Evolutionary conservation across 2,329 filamentous ascomycete genomes (phyloP).

Genomic region (Aspergillus aculeatinus): DNA sequence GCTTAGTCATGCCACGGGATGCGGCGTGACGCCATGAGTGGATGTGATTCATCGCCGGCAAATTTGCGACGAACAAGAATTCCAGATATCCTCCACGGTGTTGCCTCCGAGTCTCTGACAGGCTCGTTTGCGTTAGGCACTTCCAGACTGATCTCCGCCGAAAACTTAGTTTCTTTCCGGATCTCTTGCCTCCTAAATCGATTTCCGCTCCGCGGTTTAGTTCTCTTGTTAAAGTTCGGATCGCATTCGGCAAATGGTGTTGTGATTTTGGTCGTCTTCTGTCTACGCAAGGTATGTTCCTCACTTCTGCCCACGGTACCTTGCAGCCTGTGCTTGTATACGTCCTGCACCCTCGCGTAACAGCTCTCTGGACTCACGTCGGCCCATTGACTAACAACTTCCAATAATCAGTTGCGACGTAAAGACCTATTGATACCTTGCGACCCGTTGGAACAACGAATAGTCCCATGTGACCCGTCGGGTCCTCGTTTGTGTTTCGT

Average conservation of each 20-base stretch:
- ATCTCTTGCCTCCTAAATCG: background rate
- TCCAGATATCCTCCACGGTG: slow-evolving; percentile 19
- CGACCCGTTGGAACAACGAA: slow-evolving; percentile 2
- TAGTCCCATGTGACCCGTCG: slow-evolving; percentile 2
- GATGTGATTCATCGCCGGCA: slow-evolving; percentile 12
- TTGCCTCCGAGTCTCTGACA: slow-evolving; percentile 17
- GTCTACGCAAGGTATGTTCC: background rate
- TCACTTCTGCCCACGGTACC: background rate
- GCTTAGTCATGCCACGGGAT: slow-evolving; percentile 19
- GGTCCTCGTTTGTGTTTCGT: background rate
- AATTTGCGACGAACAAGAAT: slow-evolving; percentile 8
- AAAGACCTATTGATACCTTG: background rate
- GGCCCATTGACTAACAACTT: background rate
- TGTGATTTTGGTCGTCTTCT: background rate
- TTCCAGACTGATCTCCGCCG: slow-evolving; percentile 1
- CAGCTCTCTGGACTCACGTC: background rate
- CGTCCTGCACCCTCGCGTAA: background rate
- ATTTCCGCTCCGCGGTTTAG: slow-evolving; percentile 2
- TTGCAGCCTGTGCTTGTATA: background rate
- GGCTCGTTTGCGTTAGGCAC: slow-evolving; percentile 10
- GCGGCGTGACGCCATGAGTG: slow-evolving; percentile 20
- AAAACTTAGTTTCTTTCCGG: background rate
- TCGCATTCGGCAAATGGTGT: background rate
- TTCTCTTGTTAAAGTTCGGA: slow-evolving; percentile 1
- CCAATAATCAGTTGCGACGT: background rate